Evolutionary conservation across 495 filamentous ascomycete species (phyloP).

Genomic region (Polyplosphaeria fusca): DNA sequence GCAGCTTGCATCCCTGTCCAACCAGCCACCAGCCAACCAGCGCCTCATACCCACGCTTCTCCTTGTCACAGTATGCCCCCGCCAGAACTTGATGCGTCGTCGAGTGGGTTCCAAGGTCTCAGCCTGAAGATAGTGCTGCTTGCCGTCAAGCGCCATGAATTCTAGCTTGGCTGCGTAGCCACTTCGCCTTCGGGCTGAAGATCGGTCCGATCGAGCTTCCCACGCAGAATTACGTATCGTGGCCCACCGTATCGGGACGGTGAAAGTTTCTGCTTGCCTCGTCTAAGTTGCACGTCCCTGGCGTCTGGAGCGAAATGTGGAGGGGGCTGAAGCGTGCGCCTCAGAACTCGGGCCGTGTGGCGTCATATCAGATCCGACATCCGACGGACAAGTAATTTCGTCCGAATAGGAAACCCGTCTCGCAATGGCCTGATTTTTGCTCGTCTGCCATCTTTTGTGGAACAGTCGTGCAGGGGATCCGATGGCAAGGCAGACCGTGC

Average conservation of each 20-base stretch:
- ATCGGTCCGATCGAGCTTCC: background rate
- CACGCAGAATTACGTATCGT: conserved; percentile 2
- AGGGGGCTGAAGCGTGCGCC: background rate
- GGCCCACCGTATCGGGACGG: background rate
- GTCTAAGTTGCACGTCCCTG: background rate
- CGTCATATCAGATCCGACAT: background rate
- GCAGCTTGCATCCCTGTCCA: no score
- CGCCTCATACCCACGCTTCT: no score
- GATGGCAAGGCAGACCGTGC: no score
- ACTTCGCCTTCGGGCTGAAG: background rate
- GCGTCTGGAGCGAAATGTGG: background rate
- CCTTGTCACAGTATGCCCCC: no score
- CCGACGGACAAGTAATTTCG: background rate
- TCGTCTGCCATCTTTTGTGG: no score
- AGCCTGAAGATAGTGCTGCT: background rate
- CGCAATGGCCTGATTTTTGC: no score
- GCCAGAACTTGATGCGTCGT: background rate
- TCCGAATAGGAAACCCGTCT: no score
- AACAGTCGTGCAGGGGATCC: no score
- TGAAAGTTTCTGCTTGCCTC: background rate
- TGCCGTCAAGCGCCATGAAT: conserved; percentile 1
- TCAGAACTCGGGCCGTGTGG: background rate
- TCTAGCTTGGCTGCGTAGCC: background rate
- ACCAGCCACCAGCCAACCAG: no score
- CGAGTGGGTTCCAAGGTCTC: background rate